These are phyloP conservation scores for Penicillium thymicola DNA, from an alignment of 2,329 filamentous ascomycete genomes.

Conservation along the genomic window DNA sequence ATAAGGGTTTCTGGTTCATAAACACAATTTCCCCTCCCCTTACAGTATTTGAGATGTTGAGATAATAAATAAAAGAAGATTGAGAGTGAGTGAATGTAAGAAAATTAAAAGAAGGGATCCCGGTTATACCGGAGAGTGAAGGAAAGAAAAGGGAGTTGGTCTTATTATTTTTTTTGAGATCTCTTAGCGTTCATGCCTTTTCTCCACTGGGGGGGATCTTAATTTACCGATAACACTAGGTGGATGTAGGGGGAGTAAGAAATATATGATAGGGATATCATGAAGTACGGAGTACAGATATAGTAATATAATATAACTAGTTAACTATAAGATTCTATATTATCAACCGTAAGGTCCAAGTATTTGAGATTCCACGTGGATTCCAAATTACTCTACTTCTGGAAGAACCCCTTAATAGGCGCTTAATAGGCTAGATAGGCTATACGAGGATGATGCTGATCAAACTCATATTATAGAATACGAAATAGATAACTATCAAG, in stretches of 20 bases:
- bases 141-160: conserved; percentile 1
- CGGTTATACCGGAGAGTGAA: neutral
- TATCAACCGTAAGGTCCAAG: neutral
- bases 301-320: neutral
- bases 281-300: neutral
- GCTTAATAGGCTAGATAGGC: neutral
- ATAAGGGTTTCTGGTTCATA: conserved; percentile 4
- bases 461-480: neutral
- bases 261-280: neutral
- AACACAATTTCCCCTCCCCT: conserved; percentile 11
- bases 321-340: neutral
- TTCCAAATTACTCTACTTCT: neutral
- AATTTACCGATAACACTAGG: conserved; percentile 18
- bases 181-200: conserved; percentile 18
- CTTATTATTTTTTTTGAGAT: conserved; percentile 3
- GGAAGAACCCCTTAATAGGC: neutral
- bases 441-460: neutral
- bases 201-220: conserved; percentile 14
- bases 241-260: neutral
- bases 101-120: neutral
- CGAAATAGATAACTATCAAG: neutral
- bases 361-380: conserved; percentile 6
- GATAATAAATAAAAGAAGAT: conserved; percentile 11
- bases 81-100: conserved; percentile 1
- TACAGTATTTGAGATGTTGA: conserved; percentile 8